Conservation (phyloP, 106 monocot genomes). For the Alisma plantagoaquatica region DNA sequence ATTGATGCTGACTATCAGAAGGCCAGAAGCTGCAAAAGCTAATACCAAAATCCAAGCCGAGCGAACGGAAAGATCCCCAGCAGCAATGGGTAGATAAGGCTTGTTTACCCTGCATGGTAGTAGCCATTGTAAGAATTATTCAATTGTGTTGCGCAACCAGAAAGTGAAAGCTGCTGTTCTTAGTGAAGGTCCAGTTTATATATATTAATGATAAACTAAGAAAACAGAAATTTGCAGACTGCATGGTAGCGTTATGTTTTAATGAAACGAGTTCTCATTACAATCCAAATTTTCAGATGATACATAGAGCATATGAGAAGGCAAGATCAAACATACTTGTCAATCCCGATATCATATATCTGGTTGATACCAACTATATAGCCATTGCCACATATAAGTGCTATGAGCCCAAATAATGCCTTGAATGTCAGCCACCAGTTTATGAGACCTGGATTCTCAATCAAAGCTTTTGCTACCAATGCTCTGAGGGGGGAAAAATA, state of each 20-base stretch:
- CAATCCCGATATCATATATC: conserved; percentile 95
- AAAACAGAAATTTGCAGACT: not conserved
- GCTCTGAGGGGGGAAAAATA: conserved; percentile 32
- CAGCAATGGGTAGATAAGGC: conserved; percentile 98
- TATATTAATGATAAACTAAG: not conserved
- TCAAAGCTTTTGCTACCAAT: conserved; percentile 81
- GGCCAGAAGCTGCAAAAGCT: conserved; percentile 64
- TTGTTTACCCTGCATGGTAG: conserved; percentile 89
- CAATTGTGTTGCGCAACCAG: too few species aligned
- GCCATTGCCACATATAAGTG: conserved; percentile 92
- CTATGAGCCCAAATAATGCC: conserved; percentile 73
- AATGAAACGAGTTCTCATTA: too few species aligned
- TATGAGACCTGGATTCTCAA: conserved; percentile 77
- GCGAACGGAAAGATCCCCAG: conserved; percentile 88
- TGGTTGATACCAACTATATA: conserved; percentile 98
- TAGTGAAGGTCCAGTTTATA: not conserved
- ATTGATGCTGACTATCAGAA: conserved; percentile 61
- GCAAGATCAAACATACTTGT: conserved; percentile 52
- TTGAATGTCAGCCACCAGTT: conserved; percentile 86
- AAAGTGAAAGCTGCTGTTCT: not conserved
- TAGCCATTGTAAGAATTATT: too few species aligned
- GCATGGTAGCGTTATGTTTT: too few species aligned
- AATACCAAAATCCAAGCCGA: conserved; percentile 92
- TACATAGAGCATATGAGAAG: not conserved
- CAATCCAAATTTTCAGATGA: too few species aligned